Evolutionary conservation across 139 green algal genomes (phyloP), one percentile per base, ranked within the genome.

Genomic region (Closterium sp.): DNA sequence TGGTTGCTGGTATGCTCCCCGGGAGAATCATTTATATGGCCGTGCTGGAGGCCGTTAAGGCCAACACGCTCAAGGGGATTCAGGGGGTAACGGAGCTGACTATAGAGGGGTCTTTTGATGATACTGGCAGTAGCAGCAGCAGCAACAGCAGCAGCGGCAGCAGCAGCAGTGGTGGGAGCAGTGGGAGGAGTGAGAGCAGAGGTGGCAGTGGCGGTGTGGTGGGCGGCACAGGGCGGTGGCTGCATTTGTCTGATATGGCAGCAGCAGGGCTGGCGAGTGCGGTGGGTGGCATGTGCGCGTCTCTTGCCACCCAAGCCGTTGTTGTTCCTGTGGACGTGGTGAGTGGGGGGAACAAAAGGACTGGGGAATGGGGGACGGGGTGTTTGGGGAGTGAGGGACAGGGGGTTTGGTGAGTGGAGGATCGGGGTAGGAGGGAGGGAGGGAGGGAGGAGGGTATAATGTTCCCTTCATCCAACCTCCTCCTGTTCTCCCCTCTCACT

Each of bases 321-420:
- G 95, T 96, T 0, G 98, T 99, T 13, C 98, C 98, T 42, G 95
- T 99, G 2, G 98, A 99, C 91, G 97, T 99, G 19, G 92, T 94
- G 86, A 91, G 88, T 94, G 30, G 19, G 62, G 62, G 62, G n/a
- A n/a, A n/a, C n/a, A n/a, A n/a, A n/a, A 79, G 62, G 2, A 5
- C 3, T 5, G 19, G 62, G 10, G 45, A 70, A 19, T 19, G 45
- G 11, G 45, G 5, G 45, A 70, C 0, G 45, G 45, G 11, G 45
- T 70, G 45, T 2, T 19, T 13, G 1, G 62, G 19, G 62, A 79
- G 62, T 79, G 62, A 3, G 19, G 19, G 62, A 27, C 38, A 13
- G 7, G 38, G 38, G 38, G 38, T 9, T 50, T 50, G 38, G 32
- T 2, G 38, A 50, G 6, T 50, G 38, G 38, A 9, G 38, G 34